These are phyloP conservation scores for Sarocladiaceae sp. DNA, from an alignment of 2,329 filamentous ascomycete species.

Conservation along the genomic window DNA sequence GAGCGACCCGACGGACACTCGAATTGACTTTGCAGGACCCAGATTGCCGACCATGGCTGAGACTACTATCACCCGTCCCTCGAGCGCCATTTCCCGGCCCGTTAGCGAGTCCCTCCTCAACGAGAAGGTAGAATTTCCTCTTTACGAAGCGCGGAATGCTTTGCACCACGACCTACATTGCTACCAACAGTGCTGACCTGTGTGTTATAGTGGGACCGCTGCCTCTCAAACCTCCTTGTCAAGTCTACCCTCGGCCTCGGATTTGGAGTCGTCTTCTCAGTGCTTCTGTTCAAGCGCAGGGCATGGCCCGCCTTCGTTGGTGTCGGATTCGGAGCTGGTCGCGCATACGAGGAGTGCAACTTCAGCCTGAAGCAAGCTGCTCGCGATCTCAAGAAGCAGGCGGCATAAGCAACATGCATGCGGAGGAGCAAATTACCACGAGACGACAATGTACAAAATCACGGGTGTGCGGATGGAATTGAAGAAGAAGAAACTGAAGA, in stretches of 20 bases:
- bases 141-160: not conserved
- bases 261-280: slow-evolving; percentile 97
- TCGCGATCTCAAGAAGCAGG: slow-evolving; percentile 44
- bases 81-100: slow-evolving; percentile 67
- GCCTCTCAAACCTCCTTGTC: slow-evolving; percentile 94
- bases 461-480: not conserved
- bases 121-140: slow-evolving; percentile 71
- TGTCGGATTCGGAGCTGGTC: slow-evolving; percentile 88
- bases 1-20: not conserved
- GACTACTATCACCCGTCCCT: slow-evolving; percentile 39
- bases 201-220: slow-evolving; percentile 84
- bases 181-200: slow-evolving; percentile 19
- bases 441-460: slow-evolving; percentile 6
- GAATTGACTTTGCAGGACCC: not conserved
- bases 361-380: slow-evolving; percentile 61
- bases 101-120: slow-evolving; percentile 97
- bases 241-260: slow-evolving; percentile 92
- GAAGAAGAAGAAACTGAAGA: not conserved
- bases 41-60: slow-evolving; percentile 43
- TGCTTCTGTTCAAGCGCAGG: slow-evolving; percentile 95
- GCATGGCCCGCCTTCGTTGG: slow-evolving; percentile 97
- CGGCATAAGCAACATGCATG: slow-evolving; percentile 5
- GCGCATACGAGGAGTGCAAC: slow-evolving; percentile 98
- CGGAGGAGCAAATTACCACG: not conserved
- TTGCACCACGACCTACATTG: not conserved